A percentile compares a stretch with the other conserved stretches of the same genome.
Evolutionary conservation across 441 rosid species (phyloP).

Genomic region (Mallotus repandus): DNA sequence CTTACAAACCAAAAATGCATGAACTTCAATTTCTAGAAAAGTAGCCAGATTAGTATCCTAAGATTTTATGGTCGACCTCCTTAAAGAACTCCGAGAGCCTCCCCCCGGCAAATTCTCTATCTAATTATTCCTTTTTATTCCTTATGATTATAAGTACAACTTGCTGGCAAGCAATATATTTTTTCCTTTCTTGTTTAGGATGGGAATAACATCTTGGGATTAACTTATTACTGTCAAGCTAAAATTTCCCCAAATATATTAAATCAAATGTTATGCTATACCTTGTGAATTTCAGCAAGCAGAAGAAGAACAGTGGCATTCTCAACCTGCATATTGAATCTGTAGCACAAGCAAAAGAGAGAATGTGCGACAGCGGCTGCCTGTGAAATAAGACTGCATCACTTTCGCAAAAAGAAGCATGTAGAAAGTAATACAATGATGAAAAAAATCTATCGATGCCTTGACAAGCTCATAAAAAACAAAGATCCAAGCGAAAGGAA

Average conservation of each 20-base stretch:
- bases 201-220: background rate
- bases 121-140: background rate
- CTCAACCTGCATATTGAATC: constrained; percentile 84
- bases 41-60: background rate
- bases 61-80: background rate
- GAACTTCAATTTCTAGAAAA: background rate
- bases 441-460: background rate
- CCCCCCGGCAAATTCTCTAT: background rate
- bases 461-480: background rate
- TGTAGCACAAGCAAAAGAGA: constrained; percentile 90
- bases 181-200: background rate
- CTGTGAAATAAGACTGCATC: constrained; percentile 45
- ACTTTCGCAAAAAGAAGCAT: constrained; percentile 19
- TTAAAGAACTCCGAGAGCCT: no score
- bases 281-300: constrained; percentile 98
- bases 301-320: constrained; percentile 89
- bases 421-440: background rate
- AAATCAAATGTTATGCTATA: constrained; percentile 28
- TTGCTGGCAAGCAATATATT: background rate
- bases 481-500: background rate
- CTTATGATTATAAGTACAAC: background rate
- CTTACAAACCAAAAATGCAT: background rate
- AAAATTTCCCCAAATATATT: constrained; percentile 2
- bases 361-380: constrained; percentile 88
- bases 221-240: constrained; percentile 9